These are phyloP conservation scores for Mortierella sp. DNA, from an alignment of 371 early-diverging fungal species.

Conservation along the genomic window DNA sequence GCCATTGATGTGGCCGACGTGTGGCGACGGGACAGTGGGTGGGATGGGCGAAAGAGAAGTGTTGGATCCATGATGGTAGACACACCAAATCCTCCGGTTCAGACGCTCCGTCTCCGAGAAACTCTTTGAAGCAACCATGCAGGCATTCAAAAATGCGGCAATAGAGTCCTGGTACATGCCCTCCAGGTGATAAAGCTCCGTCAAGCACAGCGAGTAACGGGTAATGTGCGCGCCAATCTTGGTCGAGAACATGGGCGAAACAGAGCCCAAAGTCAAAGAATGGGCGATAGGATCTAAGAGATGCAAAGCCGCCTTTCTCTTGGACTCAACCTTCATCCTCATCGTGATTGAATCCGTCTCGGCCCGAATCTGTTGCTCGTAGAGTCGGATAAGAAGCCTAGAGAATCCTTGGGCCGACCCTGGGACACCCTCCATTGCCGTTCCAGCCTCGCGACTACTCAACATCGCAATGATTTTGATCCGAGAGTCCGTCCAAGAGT, in stretches of 20 bases:
- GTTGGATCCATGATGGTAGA: slow-evolving; percentile 19
- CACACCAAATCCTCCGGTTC: slow-evolving; percentile 41
- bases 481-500: slow-evolving; percentile 45
- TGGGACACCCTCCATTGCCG: slow-evolving; percentile 25
- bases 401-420: slow-evolving; percentile 32
- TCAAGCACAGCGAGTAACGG: slow-evolving; percentile 42
- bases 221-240: slow-evolving; percentile 30
- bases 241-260: slow-evolving; percentile 21
- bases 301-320: slow-evolving; percentile 4
- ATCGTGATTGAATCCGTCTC: slow-evolving; percentile 30
- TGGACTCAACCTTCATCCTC: slow-evolving; percentile 26
- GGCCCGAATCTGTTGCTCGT: slow-evolving; percentile 40
- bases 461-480: slow-evolving; percentile 49
- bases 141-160: slow-evolving; percentile 46
- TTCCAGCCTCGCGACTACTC: slow-evolving; percentile 37
- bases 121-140: slow-evolving; percentile 44
- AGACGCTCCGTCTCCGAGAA: slow-evolving; percentile 37
- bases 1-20: neutral
- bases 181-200: slow-evolving; percentile 50
- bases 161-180: slow-evolving; percentile 43
- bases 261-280: neutral
- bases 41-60: slow-evolving; percentile 1
- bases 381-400: slow-evolving; percentile 35
- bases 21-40: slow-evolving; percentile 23
- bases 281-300: neutral